Conservation (phyloP, 2,329 filamentous ascomycete genomes). For the Diaporthe vaccinii region DNA sequence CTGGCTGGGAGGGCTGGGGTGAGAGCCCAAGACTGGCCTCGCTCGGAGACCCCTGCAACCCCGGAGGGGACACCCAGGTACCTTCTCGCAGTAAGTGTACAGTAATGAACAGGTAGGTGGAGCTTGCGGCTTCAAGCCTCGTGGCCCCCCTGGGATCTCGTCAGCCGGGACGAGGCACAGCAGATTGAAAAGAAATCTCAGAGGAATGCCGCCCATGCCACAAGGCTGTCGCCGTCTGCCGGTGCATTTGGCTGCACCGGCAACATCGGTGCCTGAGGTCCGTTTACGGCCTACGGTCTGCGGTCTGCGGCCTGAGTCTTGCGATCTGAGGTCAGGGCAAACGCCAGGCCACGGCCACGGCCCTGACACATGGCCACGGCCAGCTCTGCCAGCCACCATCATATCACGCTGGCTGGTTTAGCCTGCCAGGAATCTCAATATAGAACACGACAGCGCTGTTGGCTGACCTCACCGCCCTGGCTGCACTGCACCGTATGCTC, state of each 20-base stretch:
- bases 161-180: constrained; percentile 34
- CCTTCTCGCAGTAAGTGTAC: background rate
- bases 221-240: constrained; percentile 19
- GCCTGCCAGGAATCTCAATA: constrained; percentile 18
- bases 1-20: background rate
- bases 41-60: background rate
- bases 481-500: background rate
- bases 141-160: constrained; percentile 31
- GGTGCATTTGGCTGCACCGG: background rate
- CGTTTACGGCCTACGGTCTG: background rate
- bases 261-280: constrained; percentile 16
- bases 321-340: constrained; percentile 1
- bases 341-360: background rate
- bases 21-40: background rate
- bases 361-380: background rate
- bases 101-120: background rate
- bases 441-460: constrained; percentile 23
- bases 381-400: constrained; percentile 10
- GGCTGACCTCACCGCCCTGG: background rate
- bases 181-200: constrained; percentile 2
- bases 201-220: constrained; percentile 27
- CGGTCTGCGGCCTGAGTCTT: background rate
- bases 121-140: constrained; percentile 24
- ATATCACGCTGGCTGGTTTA: too few species aligned
- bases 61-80: background rate